These are phyloP conservation scores for Stephanodiscus triporus DNA, from an alignment of 108 stramenopile species.

Conservation along the genomic window DNA sequence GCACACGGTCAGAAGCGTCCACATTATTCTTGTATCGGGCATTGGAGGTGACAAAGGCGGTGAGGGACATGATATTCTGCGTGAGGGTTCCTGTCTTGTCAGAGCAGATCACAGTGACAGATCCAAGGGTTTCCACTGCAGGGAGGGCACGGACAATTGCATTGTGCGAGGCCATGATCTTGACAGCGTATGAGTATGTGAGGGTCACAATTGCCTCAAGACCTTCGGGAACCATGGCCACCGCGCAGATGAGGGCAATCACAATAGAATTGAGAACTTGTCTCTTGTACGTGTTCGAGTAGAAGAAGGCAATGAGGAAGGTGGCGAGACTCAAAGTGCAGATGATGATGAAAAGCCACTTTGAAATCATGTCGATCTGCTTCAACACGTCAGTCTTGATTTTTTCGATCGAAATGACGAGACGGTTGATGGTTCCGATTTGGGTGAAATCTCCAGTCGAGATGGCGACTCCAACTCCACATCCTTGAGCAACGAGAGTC, in stretches of 20 bases:
- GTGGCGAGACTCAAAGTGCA: constrained; percentile 73
- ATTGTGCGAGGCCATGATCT: constrained; percentile 86
- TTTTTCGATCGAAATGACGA: constrained; percentile 76
- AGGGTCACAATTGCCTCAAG: constrained; percentile 96
- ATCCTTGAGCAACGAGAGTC: constrained; percentile 90
- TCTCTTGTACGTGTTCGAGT: constrained; percentile 22
- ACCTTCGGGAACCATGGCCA: constrained; percentile 98
- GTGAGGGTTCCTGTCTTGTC: constrained; percentile 99
- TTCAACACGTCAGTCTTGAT: constrained; percentile 93
- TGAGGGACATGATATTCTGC: constrained; percentile 92
- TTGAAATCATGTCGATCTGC: constrained; percentile 91
- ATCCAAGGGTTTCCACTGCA: constrained; percentile 97
- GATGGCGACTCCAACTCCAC: constrained; percentile 83
- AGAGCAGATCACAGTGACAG: constrained; percentile 93
- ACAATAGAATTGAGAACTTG: constrained; percentile 69
- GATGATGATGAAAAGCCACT: constrained; percentile 82
- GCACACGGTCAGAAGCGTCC: constrained; percentile 51
- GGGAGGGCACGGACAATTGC: constrained; percentile 92
- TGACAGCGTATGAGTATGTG: constrained; percentile 87
- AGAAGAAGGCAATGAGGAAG: constrained; percentile 81
- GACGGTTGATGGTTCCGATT: constrained; percentile 93
- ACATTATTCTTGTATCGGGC: constrained; percentile 69
- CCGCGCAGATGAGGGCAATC: constrained; percentile 85
- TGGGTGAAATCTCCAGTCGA: constrained; percentile 89
- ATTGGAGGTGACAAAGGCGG: constrained; percentile 75